A percentile compares a stretch with the other conserved stretches of the same genome.
phyloP scores from a whole-genome alignment of 78 protist genomes.

The Protostelium mycophagum region DNA sequence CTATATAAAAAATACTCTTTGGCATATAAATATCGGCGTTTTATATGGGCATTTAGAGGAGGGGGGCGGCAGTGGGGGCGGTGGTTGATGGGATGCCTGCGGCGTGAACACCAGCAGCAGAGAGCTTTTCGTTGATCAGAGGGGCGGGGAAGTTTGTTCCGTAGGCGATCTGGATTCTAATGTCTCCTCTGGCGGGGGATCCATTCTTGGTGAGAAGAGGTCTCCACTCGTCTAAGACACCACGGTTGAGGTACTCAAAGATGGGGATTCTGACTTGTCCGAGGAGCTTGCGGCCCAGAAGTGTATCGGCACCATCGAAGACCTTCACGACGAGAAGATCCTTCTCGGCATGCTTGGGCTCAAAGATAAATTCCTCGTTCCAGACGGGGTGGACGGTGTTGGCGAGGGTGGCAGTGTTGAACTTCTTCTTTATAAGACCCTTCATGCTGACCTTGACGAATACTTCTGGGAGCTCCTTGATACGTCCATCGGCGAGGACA shows the following conservation, averaged over 20 bases:
- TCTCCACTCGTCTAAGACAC: neutral
- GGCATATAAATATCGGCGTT: too few relatives aligned
- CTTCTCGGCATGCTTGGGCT: neutral
- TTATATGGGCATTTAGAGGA: too few relatives aligned
- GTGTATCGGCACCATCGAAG: neutral
- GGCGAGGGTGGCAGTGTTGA: neutral
- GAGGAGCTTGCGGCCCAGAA: neutral
- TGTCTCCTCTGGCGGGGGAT: neutral
- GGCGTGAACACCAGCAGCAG: neutral
- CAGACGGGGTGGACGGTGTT: neutral
- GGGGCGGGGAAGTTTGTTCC: constrained; percentile 1
- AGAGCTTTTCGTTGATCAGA: neutral
- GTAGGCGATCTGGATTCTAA: neutral
- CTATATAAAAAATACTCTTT: too few relatives aligned
- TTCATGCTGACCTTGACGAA: neutral
- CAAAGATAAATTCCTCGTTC: neutral
- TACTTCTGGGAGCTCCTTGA: neutral
- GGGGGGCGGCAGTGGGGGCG: neutral
- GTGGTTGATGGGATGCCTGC: neutral
- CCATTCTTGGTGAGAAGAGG: neutral
- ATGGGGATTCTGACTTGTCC: neutral
- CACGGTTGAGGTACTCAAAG: neutral
- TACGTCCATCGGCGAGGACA: neutral
- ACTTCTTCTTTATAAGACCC: neutral
- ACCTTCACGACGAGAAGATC: neutral